Conservation (phyloP, 2,329 filamentous ascomycete genomes). For the Penicillium hordei region DNA sequence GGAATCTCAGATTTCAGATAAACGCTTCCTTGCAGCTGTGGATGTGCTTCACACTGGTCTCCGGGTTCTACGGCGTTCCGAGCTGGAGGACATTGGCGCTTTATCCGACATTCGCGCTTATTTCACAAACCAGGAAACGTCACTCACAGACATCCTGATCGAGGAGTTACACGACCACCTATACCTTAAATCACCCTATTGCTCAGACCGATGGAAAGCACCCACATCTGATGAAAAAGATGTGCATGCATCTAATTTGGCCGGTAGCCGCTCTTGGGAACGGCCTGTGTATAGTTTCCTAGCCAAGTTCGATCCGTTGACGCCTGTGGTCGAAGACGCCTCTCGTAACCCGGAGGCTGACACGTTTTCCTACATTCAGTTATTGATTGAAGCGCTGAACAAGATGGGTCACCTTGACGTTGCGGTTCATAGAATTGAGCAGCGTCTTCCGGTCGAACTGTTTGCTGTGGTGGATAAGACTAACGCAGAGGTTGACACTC, state of each 20-base stretch:
- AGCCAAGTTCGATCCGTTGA: conserved; percentile 55
- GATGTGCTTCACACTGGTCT: conserved; percentile 87
- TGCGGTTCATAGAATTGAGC: conserved; percentile 86
- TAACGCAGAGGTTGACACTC: conserved; percentile 87
- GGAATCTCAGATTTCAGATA: conserved; percentile 93
- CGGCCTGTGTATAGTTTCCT: conserved; percentile 58
- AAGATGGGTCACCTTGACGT: conserved; percentile 82
- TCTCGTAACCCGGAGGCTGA: conserved; percentile 93
- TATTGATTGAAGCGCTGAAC: conserved; percentile 86
- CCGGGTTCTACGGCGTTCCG: conserved; percentile 77
- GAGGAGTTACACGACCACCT: conserved; percentile 96
- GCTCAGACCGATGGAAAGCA: conserved; percentile 90
- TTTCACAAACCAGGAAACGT: conserved; percentile 87
- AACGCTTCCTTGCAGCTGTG: conserved; percentile 88
- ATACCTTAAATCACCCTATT: conserved; percentile 97
- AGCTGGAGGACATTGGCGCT: conserved; percentile 87
- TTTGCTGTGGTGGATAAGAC: conserved; percentile 94
- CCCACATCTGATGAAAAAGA: conserved; percentile 51
- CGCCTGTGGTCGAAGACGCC: conserved; percentile 74
- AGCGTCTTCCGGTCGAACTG: conserved; percentile 87
- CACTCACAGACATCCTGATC: conserved; percentile 90
- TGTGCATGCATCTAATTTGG: conserved; percentile 25
- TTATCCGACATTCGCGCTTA: conserved; percentile 83
- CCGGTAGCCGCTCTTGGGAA: conserved; percentile 48
- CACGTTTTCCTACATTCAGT: conserved; percentile 87